Base-by-base conservation (phyloP, 2,329 filamentous ascomycete species). In the Elsinoe fawcettii region DNA sequence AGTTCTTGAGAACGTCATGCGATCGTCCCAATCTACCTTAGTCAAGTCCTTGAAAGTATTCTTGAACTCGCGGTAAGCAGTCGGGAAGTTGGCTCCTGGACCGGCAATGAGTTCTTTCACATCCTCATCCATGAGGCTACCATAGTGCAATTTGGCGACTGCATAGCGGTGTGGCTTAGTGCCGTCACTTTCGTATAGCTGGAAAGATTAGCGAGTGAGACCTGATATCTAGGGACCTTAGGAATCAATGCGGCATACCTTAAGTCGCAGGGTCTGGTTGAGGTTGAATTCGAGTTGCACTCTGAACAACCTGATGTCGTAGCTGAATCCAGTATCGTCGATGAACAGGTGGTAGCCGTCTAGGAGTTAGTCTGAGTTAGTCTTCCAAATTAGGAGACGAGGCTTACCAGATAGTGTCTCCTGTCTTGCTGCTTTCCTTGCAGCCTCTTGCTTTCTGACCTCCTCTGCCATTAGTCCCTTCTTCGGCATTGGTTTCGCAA, bases 331-430 rank as follows among this genome's bases (percentile, higher is more conserved):
- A 0, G 78, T 78, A 2, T 64, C 57, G 66, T 93, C 88, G 16
- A 70, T 71, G 69, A 86, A 90, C 60, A 87, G 69, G 59, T 82
- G 83, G 65, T 84, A 82, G n/a, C 81, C 73, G 32, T 76, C 83
- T 85, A 58, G 47, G 30, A 58, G 41, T 36, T 27, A 53, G 49
- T 30, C n/a, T 34, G 18, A 18, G 55, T 58, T 36, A 63, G 57
- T 34, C 32, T 49, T 34, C 14, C 58, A 39, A n/a, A 7, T 25
- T 16, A 18, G 14, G 9, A 3, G 23, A 18, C 12, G 5, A 2
- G 55, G 70, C 73, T 61, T 68, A 76, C 74, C 63, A 12, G 61
- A 63, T 43, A 70, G 63, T 16, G 65, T 54, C 43, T 66, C 64
- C 22, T 65, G 61, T 53, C 60, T 65, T 7, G 63, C 65, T 53